Conservation (phyloP, 306 rosid species). For the Biancaea sappan region DNA sequence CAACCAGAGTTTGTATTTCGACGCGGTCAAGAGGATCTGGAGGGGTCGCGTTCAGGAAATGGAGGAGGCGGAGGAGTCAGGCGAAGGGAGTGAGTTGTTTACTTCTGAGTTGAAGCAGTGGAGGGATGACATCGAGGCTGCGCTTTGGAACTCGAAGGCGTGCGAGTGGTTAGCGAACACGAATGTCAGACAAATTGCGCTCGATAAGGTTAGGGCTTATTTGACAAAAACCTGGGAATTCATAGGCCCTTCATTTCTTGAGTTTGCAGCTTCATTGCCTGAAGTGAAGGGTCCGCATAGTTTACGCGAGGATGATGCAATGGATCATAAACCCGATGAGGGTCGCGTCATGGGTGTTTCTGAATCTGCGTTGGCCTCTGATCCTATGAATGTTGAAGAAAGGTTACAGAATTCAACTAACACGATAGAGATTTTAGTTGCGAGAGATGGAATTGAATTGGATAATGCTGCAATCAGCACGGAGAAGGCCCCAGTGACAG, state of each 20-base stretch:
- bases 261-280: conserved; percentile 32
- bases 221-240: conserved; percentile 60
- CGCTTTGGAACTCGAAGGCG: conserved; percentile 50
- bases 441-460: neutral
- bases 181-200: conserved; percentile 60
- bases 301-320: neutral
- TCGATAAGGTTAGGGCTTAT: conserved; percentile 43
- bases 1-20: conserved; percentile 37
- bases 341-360: conserved; percentile 24
- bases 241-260: conserved; percentile 61
- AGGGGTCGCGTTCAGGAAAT: conserved; percentile 45
- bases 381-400: neutral
- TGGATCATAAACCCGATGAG: neutral
- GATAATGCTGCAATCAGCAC: conserved; percentile 19
- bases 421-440: neutral
- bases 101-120: conserved; percentile 48
- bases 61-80: conserved; percentile 28
- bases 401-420: conserved; percentile 16
- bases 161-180: conserved; percentile 44
- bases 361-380: conserved; percentile 8
- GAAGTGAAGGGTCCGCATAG: neutral
- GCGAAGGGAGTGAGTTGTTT: conserved; percentile 35
- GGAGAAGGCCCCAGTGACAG: conserved; percentile 19
- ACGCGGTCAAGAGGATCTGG: conserved; percentile 65
- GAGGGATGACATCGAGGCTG: conserved; percentile 58